Percentiles rank a stretch among this genome's conserved stretches.
These are phyloP conservation scores for Sugiyamaella mastotermitis DNA, from an alignment of 805 yeast species.

Conservation along the genomic window DNA sequence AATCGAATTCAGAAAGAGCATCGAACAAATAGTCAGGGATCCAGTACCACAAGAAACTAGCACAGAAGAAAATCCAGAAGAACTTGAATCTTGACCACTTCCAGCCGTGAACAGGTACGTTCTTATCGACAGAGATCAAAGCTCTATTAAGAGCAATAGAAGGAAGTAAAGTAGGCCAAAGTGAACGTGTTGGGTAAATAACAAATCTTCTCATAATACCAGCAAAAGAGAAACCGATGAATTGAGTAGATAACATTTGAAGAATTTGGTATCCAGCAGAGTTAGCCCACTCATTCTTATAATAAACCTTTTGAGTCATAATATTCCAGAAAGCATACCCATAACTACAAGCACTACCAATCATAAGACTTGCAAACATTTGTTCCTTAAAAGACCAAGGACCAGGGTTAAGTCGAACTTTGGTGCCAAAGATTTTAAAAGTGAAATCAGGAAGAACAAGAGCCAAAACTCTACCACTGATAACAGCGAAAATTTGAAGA, in stretches of 20 bases:
- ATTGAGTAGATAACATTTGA: conserved; percentile 44
- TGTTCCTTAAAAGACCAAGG: conserved; percentile 61
- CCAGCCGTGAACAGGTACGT: conserved; percentile 50
- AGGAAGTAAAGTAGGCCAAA: conserved; percentile 52
- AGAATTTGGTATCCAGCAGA: conserved; percentile 40
- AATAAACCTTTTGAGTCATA: conserved; percentile 20
- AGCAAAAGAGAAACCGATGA: conserved; percentile 47
- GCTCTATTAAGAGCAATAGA: conserved; percentile 44
- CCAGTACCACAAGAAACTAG: conserved; percentile 55
- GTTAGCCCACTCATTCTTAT: conserved; percentile 29
- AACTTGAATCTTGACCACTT: conserved; percentile 46
- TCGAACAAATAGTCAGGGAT: conserved; percentile 61
- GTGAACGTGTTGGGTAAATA: conserved; percentile 38
- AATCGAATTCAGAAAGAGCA: conserved; percentile 57
- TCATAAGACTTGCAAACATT: conserved; percentile 46
- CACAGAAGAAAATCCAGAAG: conserved; percentile 39
- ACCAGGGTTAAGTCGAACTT: conserved; percentile 47
- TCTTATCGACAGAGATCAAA: conserved; percentile 45
- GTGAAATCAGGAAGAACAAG: conserved; percentile 47
- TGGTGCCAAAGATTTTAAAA: conserved; percentile 35
- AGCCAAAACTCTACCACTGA: conserved; percentile 44
- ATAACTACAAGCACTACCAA: conserved; percentile 3
- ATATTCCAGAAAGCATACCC: conserved; percentile 16
- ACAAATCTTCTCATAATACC: conserved; percentile 49
- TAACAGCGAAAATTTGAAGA: conserved; percentile 42